Evolutionary conservation across 2,329 filamentous ascomycete genomes (phyloP), one percentile per base, ranked within the genome.

Genomic region (Botrytis porri): DNA sequence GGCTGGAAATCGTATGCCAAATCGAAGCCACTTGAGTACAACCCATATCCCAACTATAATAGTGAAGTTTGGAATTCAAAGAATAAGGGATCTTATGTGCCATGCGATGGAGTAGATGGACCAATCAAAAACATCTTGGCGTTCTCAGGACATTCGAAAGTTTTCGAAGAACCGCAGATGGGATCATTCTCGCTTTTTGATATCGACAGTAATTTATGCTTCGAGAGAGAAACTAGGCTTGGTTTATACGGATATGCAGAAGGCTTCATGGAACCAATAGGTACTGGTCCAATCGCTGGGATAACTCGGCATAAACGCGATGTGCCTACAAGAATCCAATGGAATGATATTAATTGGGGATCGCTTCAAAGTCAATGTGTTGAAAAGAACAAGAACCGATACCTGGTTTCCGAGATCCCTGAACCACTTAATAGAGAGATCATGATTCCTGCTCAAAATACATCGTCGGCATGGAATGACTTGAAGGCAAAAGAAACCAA

Each of bases 31-130:
- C 84, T 88, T 71, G 84, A 86, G 32, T 93, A 93, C 81, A 86
- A 90, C 73, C 92, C 92, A 0, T 94, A 94, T 75, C 92, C 92
- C 0, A 83, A 88, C 25, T 93, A 94, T 82, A 91, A 92, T 78
- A 87, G 85, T 69, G 82, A 84, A 5, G 81, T 84, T 22, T 94
- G 90, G 90, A 86, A 84, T 77, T 82, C 83, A 65, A 80, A 83
- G 43, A 87, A 87, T 75, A 84, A 86, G 65, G 91, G 90, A 25
- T 81, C 86, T 71, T 88, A 91, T 77, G 85, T 88, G 9, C 82
- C 90, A 2, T 95, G 93, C 80, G 83, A 88, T 69, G 92, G 92
- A 1, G 89, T 91, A 1, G 80, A 85, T 71, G 84, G 84, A 20
- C 16, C 57, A 20, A 65, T 77, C 7, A 86, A 89, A 74, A 91